Evolutionary conservation across 2,329 filamentous ascomycete genomes (phyloP), one percentile per base, ranked within the genome.

Genomic region (Fusarium sublunatum): DNA sequence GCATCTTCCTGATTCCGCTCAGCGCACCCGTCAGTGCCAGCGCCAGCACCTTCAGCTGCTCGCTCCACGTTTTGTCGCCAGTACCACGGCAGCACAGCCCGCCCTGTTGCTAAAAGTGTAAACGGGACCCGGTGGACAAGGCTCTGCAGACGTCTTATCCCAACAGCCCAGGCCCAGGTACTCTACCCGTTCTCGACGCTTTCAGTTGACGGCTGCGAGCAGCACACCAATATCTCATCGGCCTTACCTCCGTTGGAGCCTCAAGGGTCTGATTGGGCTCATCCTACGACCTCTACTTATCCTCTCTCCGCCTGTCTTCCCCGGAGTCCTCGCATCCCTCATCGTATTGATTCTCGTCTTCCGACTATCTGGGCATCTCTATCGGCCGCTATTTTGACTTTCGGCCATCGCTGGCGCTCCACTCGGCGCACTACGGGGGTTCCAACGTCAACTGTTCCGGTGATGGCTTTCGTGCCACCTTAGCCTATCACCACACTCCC

Each of bases 391-490:
- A 52, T 61, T 61, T 65, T 61, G 58, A 62, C 58, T 64, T 19
- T 57, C 49, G 60, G 58, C 56, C 61, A 46, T 64, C 64, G 41
- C 69, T 68, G 63, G 64, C 58, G 58, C 67, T 70, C 66, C 70
- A 69, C 67, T 69, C 67, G 61, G 53, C 65, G 62, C 66, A 68
- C 60, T 67, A 66, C 69, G 58, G 68, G 66, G 63, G 66, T 70
- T 60, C 63, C 58, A 61, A 67, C 67, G 58, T 59, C 38, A 43
- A 65, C 67, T 70, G 64, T 67, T 68, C 72, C 65, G 66, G 69
- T 69, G 68, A 73, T 73, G 72, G 70, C 67, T 69, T 69, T 70
- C 66, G 74, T 76, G 74, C 65, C 73, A 76, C 73, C 67, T 67
- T 75, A 72, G 70, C 64, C 67, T 72, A 65, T 70, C 69, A 69